Conservation (phyloP, 306 rosid species). For the Abrus precatorius region DNA sequence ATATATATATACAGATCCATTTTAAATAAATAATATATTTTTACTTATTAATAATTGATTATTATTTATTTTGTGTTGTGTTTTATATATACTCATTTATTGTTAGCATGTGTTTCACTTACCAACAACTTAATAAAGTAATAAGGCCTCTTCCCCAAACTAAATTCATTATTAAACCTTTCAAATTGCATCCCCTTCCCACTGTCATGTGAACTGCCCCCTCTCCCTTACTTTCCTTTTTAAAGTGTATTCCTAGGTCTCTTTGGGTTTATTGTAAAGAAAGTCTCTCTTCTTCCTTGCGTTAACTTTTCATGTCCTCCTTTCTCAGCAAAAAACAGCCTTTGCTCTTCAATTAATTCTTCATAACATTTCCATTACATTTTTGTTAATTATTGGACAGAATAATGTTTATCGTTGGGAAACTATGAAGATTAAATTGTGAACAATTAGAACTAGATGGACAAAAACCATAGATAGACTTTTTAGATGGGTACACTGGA, state of each 20-base stretch:
- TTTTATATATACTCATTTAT: too few species aligned
- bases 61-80: too few species aligned
- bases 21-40: too few species aligned
- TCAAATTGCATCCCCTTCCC: neutral
- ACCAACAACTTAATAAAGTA: neutral
- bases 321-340: neutral
- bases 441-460: too few species aligned
- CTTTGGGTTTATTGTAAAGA: neutral
- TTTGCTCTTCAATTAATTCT: neutral
- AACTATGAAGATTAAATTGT: neutral
- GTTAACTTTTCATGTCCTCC: neutral
- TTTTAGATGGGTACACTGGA: too few species aligned
- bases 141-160: neutral
- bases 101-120: neutral
- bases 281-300: neutral
- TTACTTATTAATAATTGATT: too few species aligned
- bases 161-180: conserved; percentile 4
- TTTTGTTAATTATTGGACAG: neutral
- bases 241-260: neutral
- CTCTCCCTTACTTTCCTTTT: neutral
- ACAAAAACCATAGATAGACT: too few species aligned
- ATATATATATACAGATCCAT: too few species aligned
- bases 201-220: neutral
- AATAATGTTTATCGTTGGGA: neutral
- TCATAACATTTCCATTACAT: neutral